Evolutionary conservation across 2,329 filamentous ascomycete species (phyloP).

Genomic region (Diaporthe capsici): DNA sequence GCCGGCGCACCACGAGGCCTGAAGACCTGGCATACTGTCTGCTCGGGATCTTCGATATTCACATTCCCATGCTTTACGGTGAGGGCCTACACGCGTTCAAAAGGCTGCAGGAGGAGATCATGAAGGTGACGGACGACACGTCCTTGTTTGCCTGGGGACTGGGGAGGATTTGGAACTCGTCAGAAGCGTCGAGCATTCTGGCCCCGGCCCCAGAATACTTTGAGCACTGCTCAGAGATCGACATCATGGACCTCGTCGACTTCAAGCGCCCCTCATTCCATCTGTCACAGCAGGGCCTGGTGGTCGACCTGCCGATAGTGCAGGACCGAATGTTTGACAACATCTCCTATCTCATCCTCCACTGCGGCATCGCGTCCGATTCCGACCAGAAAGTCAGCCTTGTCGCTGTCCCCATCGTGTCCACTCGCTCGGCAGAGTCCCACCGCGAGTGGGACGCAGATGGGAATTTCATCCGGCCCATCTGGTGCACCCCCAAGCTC

Average conservation of each 20-base stretch:
- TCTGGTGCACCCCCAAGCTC: conserved; percentile 15
- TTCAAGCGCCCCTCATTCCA: conserved; percentile 16
- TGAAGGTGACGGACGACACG: conserved; percentile 45
- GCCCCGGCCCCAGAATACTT: conserved; percentile 17
- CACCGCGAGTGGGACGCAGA: conserved; percentile 20
- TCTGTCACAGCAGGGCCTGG: not conserved
- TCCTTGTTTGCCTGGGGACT: conserved; percentile 47
- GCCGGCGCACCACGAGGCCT: conserved; percentile 43
- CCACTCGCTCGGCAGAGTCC: conserved; percentile 10
- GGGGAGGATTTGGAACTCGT: conserved; percentile 18
- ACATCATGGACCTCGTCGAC: conserved; percentile 25
- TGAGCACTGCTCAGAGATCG: conserved; percentile 20
- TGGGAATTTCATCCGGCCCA: conserved; percentile 15
- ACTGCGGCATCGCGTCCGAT: conserved; percentile 3
- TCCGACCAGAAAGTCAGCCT: not conserved
- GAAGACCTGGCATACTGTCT: conserved; percentile 50
- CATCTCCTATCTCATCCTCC: conserved; percentile 16
- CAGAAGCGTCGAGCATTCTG: conserved; percentile 7
- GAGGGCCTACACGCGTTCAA: conserved; percentile 46
- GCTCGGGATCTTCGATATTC: conserved; percentile 49
- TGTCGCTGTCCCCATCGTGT: conserved; percentile 10
- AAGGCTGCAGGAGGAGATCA: conserved; percentile 46
- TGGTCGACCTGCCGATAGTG: conserved; percentile 8
- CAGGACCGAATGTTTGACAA: conserved; percentile 18
- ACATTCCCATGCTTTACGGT: conserved; percentile 49